Base-by-base conservation (phyloP, 768 basidiomycete species). In the Hygrocybe coccinea region DNA sequence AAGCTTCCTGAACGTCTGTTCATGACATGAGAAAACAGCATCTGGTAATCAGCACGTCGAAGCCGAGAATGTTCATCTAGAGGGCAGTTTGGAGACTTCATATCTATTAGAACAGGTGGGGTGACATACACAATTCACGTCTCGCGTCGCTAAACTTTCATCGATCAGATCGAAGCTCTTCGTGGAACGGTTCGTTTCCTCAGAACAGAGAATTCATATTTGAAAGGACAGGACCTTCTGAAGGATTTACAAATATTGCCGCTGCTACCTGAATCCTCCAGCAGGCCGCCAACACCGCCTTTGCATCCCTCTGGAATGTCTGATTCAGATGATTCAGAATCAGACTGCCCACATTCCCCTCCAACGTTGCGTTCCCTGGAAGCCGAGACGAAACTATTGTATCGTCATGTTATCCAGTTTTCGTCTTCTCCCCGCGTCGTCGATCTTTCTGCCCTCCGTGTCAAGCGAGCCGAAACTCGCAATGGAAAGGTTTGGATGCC, bases 201-300 rank as follows among this genome's bases (percentile, higher is more conserved):
- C n/a, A 85, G 95, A 21, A 85, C 80, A 35, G 95, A 98, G 70
- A 98, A 98, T 67, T 82, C 91, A 2, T 93, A 91, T 66, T 85
- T 98, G 71, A 94, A 89, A 66, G 91, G 93, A 2, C 90, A 92
- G 68, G 92, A 95, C 63, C 80, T 98, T 0, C 82, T 97, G 56
- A 79, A 80, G 50, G 89, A 92, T 62, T 85, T 98, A 54, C 82
- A 87, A 59, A 65, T 83, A 5, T 76, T 98, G 0, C 89, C 88
- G 15, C 74, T 75, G 0, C 80, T 91, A n/a, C 74, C 79, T 3
- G 75, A 75, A 48, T 76, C 78, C 10, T 57, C 75, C 56, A 66
- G 69, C 36, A 73, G 83, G 45, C 59, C 74, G 10, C 77, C 82
- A 5, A 87, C 89, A 1, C 89, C 89, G 1, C 82, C 86, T 0